Base-by-base conservation (phyloP, 305 asterid species). In the Fraxinus sp. region DNA sequence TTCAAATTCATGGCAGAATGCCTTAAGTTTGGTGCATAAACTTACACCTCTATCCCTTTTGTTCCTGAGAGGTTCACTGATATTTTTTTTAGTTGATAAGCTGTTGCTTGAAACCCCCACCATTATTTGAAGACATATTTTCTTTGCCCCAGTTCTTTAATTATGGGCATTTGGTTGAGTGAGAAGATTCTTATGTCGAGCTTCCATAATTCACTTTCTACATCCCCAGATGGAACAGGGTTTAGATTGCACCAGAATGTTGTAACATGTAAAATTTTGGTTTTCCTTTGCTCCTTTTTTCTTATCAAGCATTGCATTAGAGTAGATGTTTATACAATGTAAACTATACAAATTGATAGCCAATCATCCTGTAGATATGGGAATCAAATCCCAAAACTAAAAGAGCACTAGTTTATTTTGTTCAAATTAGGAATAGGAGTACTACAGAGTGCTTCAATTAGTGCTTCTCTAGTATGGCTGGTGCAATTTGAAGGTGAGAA, bases 401-500 rank as follows among this genome's bases (percentile, higher is more conserved):
- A 0, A 7, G 68, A 57, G 28, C 11, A 57, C 68, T 6, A 57
- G 28, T 77, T 55, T 66, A 11, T 13, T 75, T 75, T 68, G 57
- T 8, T 37, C 22, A 36, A 46, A 36, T 59, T 41, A 33, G 62
- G 41, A 71, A 39, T 37, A 14, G 13, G 26, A 55, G 30, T 16
- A 52, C 46, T 6, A 26, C 80, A 26, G 18, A 39, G 5, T 20
- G 46, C 74, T 77, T 41, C 33, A 70, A 75, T 62, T 7, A 49
- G 73, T 83, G 66, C 72, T 77, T 75, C 52, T 39, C 16, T 80
- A 82, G 55, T 70, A 76, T 39, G 32, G 77, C 32, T 86, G 82
- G 59, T 70, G 81, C 79, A 86, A 59, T 46, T 84, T 77, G 39
- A 74, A 49, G 49, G n/a, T 43, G 24, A 71, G 9, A 70, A 72